Evolutionary conservation across 2,329 filamentous ascomycete genomes (phyloP), one percentile per base, ranked within the genome.

Genomic region (Aspergillus oerlinghausenensis): DNA sequence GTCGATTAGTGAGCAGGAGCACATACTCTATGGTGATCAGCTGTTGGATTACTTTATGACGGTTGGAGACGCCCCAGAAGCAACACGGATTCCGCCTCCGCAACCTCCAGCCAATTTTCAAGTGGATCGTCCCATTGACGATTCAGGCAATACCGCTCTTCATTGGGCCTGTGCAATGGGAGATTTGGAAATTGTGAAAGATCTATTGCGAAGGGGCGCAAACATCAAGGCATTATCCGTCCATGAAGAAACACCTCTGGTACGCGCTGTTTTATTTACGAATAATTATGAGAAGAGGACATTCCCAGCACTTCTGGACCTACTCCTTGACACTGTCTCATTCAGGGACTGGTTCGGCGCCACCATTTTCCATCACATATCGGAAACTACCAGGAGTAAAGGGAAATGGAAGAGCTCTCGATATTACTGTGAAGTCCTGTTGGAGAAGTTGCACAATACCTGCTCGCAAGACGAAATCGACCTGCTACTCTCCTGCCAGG

Each of bases 121-220:
- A 68, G 87, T 95, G 5, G 89, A 99, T 73, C 89, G 90, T 72
- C 82, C 88, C n/a, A 97, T 99, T 60, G 94, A 99, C 71, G 89
- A 92, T 47, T 92, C 96, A 66, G 88, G 88, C 9, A 92, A 97
- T 69, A 96, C 92, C 2, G 92, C 93, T 5, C 83, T 99, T 63
- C 94, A 99, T 71, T 99, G 94, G 94, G 94, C 92, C 19, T 92
- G 91, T 53, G 91, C 94, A 25, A 99, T 99, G 93, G 94, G 94
- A 57, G 94, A 97, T 64, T 80, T 97, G 29, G 89, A 93, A 50
- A 90, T 97, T 17, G 90, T 97, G 60, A 91, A 88, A 72, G 89
- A 96, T 72, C 80, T 99, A 19, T 88, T 94, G 65, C 83, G 86
- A 43, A 91, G 92, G 59, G 88, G 89, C 45, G 92, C 93, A 10